Percentiles rank a stretch among this genome's conserved stretches.
These are phyloP conservation scores for Trametes meyenii DNA, from an alignment of 768 basidiomycete species.

Conservation along the genomic window DNA sequence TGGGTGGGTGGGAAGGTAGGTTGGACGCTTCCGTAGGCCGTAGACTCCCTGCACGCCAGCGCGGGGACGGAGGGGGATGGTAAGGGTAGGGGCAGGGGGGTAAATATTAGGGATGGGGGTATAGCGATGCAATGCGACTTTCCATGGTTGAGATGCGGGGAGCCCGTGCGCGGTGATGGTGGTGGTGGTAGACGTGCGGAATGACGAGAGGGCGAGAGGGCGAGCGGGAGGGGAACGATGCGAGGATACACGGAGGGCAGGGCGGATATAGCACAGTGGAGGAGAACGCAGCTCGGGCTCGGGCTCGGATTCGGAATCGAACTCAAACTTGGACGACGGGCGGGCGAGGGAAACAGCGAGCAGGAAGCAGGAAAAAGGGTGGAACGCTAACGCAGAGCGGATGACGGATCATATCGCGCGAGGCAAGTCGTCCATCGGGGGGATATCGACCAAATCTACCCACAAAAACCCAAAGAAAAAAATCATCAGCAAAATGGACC, in stretches of 20 bases:
- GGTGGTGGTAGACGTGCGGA: not conserved
- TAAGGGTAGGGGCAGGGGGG: not conserved
- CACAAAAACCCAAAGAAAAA: too few relatives aligned
- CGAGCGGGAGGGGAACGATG: too few relatives aligned
- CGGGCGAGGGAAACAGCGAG: not conserved
- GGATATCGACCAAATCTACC: conserved; percentile 31
- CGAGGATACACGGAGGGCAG: not conserved
- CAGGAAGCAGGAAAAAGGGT: not conserved
- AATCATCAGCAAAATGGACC: too few relatives aligned
- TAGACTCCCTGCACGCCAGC: too few relatives aligned
- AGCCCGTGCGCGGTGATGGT: not conserved
- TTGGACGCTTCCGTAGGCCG: too few relatives aligned
- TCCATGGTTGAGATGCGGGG: not conserved
- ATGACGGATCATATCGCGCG: conserved; percentile 25
- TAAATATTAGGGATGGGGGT: not conserved
- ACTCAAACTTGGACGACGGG: not conserved
- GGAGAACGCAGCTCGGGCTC: too few relatives aligned
- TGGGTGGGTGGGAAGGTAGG: too few relatives aligned
- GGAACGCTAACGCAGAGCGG: too few relatives aligned
- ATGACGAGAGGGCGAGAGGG: too few relatives aligned
- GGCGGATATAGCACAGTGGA: not conserved
- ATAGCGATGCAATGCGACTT: not conserved
- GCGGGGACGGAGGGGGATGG: not conserved
- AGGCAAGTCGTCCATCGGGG: conserved; percentile 22
- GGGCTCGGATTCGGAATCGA: not conserved